Base-by-base conservation (phyloP, 2,329 filamentous ascomycete species). In the Penicillium corylophilum region DNA sequence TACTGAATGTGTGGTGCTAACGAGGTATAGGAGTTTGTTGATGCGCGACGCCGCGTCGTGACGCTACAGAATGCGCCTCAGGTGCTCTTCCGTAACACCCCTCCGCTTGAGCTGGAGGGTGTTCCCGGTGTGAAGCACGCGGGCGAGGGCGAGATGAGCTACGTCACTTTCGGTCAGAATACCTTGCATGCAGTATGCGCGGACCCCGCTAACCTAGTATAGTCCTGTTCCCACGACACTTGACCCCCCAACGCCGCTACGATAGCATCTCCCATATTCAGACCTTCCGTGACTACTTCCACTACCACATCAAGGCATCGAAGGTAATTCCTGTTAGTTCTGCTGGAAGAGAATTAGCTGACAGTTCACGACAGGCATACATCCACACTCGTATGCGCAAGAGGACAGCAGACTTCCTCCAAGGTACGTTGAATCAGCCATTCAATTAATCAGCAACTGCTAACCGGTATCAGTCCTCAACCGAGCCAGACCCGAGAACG, bases 211-310 rank as follows among this genome's bases (percentile, higher is more conserved):
- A 20, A 66, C 50, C 15, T 2, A 12, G 35, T 9, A 20, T 33
- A 95, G 94, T 97, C 43, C 82, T 99, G 39, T 99, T 99, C 79
- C 93, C 94, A 42, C 87, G 94, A 59, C 95, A 99, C 74, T 80
- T 99, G 60, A 93, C 91, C 13, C 85, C 86, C 13, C 90, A 96
- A 74, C 85, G 91, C 69, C 90, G 95, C 77, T 87, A 89, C 54
- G 92, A 96, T 61, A 92, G 95, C 71, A 99, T 99, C 64, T 96
- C 92, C 45, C 95, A 99, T 73, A 97, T 99, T 66, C 95, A 99
- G 77, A 99, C 94, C 13, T 99, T 99, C 89, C 89, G 94, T 62
- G 94, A 99, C 71, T 99, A 99, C 76, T 99, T 99, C 81, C 94
- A 99, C 75, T 99, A 99, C 74, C 94, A 99, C 75, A 99, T 99